phyloP scores from a whole-genome alignment of 2,329 filamentous ascomycete species.

The Penicillium sclerotiorum region DNA sequence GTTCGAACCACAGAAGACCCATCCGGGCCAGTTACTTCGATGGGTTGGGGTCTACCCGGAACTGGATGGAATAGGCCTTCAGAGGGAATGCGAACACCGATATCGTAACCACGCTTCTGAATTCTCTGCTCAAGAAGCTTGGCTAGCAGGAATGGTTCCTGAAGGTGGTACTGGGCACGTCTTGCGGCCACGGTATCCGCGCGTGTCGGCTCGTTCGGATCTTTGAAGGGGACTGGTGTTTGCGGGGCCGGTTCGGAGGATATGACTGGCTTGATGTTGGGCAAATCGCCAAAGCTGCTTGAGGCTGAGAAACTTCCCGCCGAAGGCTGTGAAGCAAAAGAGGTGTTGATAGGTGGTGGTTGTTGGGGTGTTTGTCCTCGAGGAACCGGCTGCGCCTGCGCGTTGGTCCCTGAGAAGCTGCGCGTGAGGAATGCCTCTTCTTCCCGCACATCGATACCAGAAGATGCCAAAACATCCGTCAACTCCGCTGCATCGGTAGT shows the following conservation, averaged over 20 bases:
- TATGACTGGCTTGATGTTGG: slow-evolving; percentile 57
- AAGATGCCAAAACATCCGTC: slow-evolving; percentile 79
- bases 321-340: slow-evolving; percentile 45
- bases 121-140: slow-evolving; percentile 58
- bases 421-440: slow-evolving; percentile 80
- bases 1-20: slow-evolving; percentile 63
- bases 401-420: slow-evolving; percentile 48
- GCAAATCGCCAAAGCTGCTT: slow-evolving; percentile 54
- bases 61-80: slow-evolving; percentile 55
- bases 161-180: slow-evolving; percentile 69
- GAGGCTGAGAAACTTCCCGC: slow-evolving; percentile 44
- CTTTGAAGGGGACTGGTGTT: slow-evolving; percentile 64
- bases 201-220: slow-evolving; percentile 64
- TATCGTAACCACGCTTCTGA: slow-evolving; percentile 61
- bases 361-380: slow-evolving; percentile 50
- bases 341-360: slow-evolving; percentile 51
- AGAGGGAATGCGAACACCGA: slow-evolving; percentile 61
- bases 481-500: slow-evolving; percentile 67
- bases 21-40: slow-evolving; percentile 62
- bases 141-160: slow-evolving; percentile 71
- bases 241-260: slow-evolving; percentile 71
- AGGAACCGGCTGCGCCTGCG: slow-evolving; percentile 35
- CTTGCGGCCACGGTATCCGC: slow-evolving; percentile 64
- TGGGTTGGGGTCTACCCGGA: slow-evolving; percentile 45
- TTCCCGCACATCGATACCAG: slow-evolving; percentile 82